phyloP scores from a whole-genome alignment of 2,329 filamentous ascomycete genomes.

The Daldinia sp. region DNA sequence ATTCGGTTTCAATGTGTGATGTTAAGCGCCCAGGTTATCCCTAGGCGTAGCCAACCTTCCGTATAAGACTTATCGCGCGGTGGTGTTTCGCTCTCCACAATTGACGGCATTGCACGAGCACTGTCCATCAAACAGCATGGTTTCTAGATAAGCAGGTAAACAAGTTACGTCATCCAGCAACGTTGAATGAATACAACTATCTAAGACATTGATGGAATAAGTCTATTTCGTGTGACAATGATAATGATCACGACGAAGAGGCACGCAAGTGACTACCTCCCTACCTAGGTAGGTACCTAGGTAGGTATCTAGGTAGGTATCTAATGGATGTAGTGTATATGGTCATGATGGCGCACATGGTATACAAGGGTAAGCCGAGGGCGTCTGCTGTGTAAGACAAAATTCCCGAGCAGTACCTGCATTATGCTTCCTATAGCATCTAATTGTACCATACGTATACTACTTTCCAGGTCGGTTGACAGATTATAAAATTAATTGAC shows the following conservation, averaged over 20 bases:
- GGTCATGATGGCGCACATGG: not conserved
- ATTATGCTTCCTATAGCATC: slow-evolving; percentile 5
- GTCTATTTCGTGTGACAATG: not conserved
- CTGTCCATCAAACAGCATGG: slow-evolving; percentile 1
- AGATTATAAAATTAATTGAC: not conserved
- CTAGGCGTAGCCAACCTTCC: not conserved
- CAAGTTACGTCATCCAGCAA: not conserved
- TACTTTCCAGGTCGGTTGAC: not conserved
- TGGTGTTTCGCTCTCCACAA: slow-evolving; percentile 3
- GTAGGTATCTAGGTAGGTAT: too few species aligned
- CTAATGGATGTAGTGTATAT: not conserved
- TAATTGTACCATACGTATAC: slow-evolving; percentile 5
- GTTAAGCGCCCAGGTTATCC: slow-evolving; percentile 12
- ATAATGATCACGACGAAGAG: not conserved
- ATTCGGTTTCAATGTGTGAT: slow-evolving; percentile 14
- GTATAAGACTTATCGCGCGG: slow-evolving; percentile 1
- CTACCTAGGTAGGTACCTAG: too few species aligned
- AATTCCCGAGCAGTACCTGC: slow-evolving; percentile 28
- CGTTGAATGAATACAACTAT: not conserved
- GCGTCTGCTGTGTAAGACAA: slow-evolving; percentile 10
- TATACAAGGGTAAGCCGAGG: slow-evolving; percentile 15
- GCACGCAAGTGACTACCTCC: not conserved
- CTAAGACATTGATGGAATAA: slow-evolving; percentile 4
- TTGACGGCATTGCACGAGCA: not conserved
- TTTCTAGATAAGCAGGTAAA: slow-evolving; percentile 4